Percentiles rank a stretch among this genome's conserved stretches.
These are phyloP conservation scores for Hypoxylon sp. DNA, from an alignment of 2,329 filamentous ascomycete genomes.

Conservation along the genomic window DNA sequence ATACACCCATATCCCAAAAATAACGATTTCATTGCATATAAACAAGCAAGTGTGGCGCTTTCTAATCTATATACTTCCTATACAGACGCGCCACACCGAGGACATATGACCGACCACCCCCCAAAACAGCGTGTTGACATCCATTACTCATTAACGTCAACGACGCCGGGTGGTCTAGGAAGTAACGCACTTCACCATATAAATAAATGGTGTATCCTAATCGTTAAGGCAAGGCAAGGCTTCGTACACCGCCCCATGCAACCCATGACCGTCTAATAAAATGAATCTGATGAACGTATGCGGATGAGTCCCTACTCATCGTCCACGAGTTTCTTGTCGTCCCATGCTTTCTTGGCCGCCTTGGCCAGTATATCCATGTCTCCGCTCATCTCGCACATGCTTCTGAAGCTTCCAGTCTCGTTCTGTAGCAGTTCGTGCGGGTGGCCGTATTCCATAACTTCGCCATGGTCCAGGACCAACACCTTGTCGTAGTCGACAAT, in stretches of 20 bases:
- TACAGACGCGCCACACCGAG: slow-evolving; percentile 20
- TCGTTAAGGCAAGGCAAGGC: slow-evolving; percentile 1
- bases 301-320: slow-evolving; percentile 50
- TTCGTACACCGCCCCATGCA: not conserved
- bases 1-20: not conserved
- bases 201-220: slow-evolving; percentile 6
- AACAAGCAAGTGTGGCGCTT: slow-evolving; percentile 12
- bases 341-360: slow-evolving; percentile 67
- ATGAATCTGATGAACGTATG: slow-evolving; percentile 8
- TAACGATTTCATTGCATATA: slow-evolving; percentile 26
- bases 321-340: slow-evolving; percentile 57
- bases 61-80: slow-evolving; percentile 31
- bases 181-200: slow-evolving; percentile 16
- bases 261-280: not conserved
- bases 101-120: not conserved
- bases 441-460: slow-evolving; percentile 90
- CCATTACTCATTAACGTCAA: no score
- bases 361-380: slow-evolving; percentile 65
- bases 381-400: slow-evolving; percentile 76
- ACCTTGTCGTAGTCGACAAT: slow-evolving; percentile 99
- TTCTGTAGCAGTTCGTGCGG: slow-evolving; percentile 84
- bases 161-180: not conserved
- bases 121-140: not conserved
- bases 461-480: slow-evolving; percentile 89
- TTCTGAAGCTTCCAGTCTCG: slow-evolving; percentile 72